These are phyloP conservation scores for Lachnellula cervina DNA, from an alignment of 2,329 filamentous ascomycete species.

Conservation along the genomic window DNA sequence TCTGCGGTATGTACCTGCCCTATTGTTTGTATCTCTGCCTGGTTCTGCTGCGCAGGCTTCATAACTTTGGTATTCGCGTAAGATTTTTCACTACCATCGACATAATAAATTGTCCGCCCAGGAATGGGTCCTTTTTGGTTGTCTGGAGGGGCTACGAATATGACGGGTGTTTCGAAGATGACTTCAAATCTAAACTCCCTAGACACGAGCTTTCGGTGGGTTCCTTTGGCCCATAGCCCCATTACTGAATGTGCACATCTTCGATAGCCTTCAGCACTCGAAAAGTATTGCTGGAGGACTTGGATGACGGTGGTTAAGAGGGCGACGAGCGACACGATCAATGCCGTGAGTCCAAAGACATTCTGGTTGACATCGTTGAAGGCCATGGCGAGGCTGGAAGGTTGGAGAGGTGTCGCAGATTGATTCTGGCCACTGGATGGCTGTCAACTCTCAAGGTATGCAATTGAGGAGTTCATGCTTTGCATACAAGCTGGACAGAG, in stretches of 20 bases:
- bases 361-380: slow-evolving; percentile 27
- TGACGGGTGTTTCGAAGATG: slow-evolving; percentile 34
- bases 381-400: slow-evolving; percentile 3
- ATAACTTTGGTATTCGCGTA: slow-evolving; percentile 23
- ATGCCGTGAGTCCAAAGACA: slow-evolving; percentile 29
- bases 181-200: slow-evolving; percentile 36
- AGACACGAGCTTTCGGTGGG: slow-evolving; percentile 28
- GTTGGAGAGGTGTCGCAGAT: not conserved
- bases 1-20: slow-evolving; percentile 47
- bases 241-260: slow-evolving; percentile 34
- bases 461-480: not conserved
- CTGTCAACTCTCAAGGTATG: not conserved
- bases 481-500: not conserved
- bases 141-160: slow-evolving; percentile 27
- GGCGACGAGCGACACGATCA: slow-evolving; percentile 33
- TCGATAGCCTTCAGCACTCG: slow-evolving; percentile 36
- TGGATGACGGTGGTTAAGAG: slow-evolving; percentile 31
- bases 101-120: slow-evolving; percentile 19
- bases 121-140: slow-evolving; percentile 28
- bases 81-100: slow-evolving; percentile 23
- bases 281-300: slow-evolving; percentile 35
- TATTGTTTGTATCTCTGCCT: slow-evolving; percentile 11
- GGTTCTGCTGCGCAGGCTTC: slow-evolving; percentile 5
- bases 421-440: not conserved
- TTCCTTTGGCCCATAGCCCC: slow-evolving; percentile 30